These are phyloP conservation scores for Ochetophila trinervis DNA, from an alignment of 306 rosid genomes.

Conservation along the genomic window DNA sequence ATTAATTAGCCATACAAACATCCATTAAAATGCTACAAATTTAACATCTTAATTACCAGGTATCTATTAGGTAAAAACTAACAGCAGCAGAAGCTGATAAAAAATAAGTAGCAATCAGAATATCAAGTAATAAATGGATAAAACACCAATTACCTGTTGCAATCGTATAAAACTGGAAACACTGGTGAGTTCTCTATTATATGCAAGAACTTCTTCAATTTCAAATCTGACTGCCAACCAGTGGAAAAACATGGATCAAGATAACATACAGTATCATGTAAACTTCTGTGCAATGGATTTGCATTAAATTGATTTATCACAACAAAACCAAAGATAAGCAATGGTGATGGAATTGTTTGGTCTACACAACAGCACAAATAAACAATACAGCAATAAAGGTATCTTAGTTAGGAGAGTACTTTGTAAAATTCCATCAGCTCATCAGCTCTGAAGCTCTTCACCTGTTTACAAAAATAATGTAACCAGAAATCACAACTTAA, in stretches of 20 bases:
- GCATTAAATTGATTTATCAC: background rate
- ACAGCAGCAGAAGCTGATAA: background rate
- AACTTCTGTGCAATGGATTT: background rate
- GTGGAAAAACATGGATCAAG: constrained; percentile 26
- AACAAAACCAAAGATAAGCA: background rate
- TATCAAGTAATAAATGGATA: background rate
- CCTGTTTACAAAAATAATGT: constrained; percentile 34
- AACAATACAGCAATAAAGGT: background rate
- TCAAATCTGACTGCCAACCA: constrained; percentile 79
- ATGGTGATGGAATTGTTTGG: background rate
- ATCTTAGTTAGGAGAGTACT: constrained; percentile 49
- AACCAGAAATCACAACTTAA: constrained; percentile 10
- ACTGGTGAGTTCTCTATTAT: constrained; percentile 78
- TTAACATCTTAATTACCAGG: background rate
- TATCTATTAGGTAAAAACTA: background rate
- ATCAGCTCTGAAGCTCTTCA: constrained; percentile 73
- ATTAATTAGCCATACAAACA: background rate
- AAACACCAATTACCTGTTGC: constrained; percentile 52
- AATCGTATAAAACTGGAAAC: constrained; percentile 78
- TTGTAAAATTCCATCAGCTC: constrained; percentile 89
- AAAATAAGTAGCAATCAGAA: background rate
- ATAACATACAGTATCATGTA: constrained; percentile 1
- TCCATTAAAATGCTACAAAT: no score
- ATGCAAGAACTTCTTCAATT: constrained; percentile 92
- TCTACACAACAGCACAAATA: background rate